A percentile compares a stretch with the other conserved stretches of the same genome.
Conservation (phyloP, 306 rosid species). For the Medicago lupulina region DNA sequence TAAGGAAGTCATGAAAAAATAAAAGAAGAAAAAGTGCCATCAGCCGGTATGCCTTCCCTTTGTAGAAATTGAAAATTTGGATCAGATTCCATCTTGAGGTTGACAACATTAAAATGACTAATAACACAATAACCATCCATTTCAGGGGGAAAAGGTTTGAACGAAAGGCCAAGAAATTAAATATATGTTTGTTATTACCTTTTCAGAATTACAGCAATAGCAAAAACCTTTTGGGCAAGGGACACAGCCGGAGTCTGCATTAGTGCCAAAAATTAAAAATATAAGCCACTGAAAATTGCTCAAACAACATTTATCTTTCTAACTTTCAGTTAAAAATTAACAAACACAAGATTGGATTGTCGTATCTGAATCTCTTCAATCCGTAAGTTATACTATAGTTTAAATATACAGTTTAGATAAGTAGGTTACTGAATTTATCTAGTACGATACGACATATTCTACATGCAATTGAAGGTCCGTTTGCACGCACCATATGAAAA, state of each 20-base stretch:
- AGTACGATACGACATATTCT: constrained; percentile 29
- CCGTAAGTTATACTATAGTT: background rate
- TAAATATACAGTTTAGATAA: constrained; percentile 17
- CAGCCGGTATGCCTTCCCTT: constrained; percentile 32
- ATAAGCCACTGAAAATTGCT: constrained; percentile 27
- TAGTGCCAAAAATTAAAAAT: constrained; percentile 25
- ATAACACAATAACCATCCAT: constrained; percentile 11
- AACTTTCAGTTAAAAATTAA: constrained; percentile 35
- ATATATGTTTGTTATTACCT: constrained; percentile 51
- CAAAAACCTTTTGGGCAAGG: constrained; percentile 71
- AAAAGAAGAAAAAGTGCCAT: constrained; percentile 2
- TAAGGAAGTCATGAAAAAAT: constrained; percentile 41
- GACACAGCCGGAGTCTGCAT: constrained; percentile 73
- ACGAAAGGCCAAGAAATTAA: constrained; percentile 19
- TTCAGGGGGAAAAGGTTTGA: constrained; percentile 17
- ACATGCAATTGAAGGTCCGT: constrained; percentile 28
- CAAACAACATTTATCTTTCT: constrained; percentile 38
- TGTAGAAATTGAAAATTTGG: constrained; percentile 25
- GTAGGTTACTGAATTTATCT: constrained; percentile 20
- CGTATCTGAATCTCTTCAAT: constrained; percentile 23
- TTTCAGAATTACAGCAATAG: constrained; percentile 73
- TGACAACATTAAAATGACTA: constrained; percentile 22
- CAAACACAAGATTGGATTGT: constrained; percentile 33
- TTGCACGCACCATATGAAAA: constrained; percentile 72
- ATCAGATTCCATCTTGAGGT: constrained; percentile 26